Evolutionary conservation across 2,329 filamentous ascomycete genomes (phyloP).

Genomic region (Neofusicoccum parvum): DNA sequence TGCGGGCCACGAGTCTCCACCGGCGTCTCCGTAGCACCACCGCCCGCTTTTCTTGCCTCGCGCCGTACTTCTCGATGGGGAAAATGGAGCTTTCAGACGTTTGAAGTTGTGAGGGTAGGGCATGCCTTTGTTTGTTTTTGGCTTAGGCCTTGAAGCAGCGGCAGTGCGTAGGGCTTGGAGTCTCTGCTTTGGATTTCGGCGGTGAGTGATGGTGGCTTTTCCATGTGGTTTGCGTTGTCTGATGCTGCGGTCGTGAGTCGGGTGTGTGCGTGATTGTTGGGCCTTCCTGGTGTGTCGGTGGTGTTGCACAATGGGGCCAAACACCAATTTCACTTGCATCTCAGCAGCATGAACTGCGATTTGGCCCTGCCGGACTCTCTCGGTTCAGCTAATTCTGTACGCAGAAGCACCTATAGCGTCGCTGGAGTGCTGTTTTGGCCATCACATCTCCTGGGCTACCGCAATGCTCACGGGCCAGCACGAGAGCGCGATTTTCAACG

Average conservation of each 20-base stretch:
- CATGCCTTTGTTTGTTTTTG: background rate
- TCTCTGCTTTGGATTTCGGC: background rate
- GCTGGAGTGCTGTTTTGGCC: background rate
- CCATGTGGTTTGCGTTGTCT: background rate
- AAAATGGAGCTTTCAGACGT: constrained; percentile 17
- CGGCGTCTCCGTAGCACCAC: background rate
- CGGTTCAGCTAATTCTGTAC: too few species aligned
- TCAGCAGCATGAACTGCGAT: background rate
- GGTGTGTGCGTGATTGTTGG: background rate
- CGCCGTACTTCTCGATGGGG: constrained; percentile 10
- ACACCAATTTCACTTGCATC: background rate
- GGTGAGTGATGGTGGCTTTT: background rate
- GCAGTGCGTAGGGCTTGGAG: too few species aligned
- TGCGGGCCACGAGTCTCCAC: background rate
- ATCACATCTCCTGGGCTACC: background rate
- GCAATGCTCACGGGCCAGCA: background rate
- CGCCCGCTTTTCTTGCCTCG: background rate
- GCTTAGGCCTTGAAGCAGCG: background rate
- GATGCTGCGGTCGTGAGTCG: background rate
- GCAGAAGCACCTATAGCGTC: background rate
- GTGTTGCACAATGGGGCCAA: constrained; percentile 7
- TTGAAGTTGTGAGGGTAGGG: background rate
- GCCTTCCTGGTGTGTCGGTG: background rate
- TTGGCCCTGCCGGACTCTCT: too few species aligned
- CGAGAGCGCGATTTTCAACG: too few species aligned